Evolutionary conservation across 495 filamentous ascomycete species (phyloP).

Genomic region (Apiosordaria backusii): DNA sequence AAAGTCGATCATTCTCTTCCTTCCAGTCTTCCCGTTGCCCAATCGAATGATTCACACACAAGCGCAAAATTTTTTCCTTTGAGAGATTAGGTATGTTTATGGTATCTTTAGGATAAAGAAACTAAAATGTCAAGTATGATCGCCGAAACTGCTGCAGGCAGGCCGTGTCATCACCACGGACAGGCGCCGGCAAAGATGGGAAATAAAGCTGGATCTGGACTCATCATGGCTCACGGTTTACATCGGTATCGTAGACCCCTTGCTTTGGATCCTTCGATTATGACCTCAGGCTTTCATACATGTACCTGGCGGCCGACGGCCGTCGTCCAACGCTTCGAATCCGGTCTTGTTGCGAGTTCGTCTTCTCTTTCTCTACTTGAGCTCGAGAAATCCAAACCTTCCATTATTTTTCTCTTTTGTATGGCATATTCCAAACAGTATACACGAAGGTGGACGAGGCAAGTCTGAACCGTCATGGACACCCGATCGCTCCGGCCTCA

Average conservation of each 20-base stretch:
- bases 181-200: background rate
- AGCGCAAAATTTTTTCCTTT: background rate
- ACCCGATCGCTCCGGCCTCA: constrained; percentile 14
- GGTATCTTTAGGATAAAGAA: background rate
- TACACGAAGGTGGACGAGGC: background rate
- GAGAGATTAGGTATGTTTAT: background rate
- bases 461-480: background rate
- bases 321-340: background rate
- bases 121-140: background rate
- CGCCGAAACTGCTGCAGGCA: background rate
- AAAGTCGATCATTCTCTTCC: background rate
- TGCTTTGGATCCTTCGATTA: background rate
- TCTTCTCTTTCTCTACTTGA: background rate
- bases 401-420: background rate
- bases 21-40: background rate
- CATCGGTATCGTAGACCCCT: background rate
- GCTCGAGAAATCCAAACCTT: background rate
- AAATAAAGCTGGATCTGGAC: background rate
- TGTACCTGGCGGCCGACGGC: background rate
- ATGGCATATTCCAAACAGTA: background rate
- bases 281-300: background rate
- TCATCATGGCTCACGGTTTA: background rate
- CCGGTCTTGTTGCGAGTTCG: background rate
- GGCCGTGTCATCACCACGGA: background rate
- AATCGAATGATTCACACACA: background rate